Evolutionary conservation across 1,139 yeast genomes (phyloP).

Genomic region (Hansenula lynferdii): DNA sequence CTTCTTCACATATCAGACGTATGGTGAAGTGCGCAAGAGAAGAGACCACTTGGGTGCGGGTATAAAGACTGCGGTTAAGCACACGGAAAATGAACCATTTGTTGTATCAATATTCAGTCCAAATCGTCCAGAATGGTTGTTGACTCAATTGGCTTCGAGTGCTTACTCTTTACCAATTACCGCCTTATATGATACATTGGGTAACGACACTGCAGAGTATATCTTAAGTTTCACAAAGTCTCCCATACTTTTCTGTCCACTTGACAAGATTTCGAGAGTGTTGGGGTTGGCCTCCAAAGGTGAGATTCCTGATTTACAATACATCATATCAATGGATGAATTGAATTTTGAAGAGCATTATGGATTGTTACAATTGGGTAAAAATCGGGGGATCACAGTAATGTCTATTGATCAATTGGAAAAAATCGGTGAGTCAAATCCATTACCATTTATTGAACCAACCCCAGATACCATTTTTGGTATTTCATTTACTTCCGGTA

Average conservation of each 20-base stretch:
- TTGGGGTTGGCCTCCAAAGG: background rate
- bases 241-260: slow-evolving; percentile 47
- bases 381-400: slow-evolving; percentile 29
- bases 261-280: slow-evolving; percentile 21
- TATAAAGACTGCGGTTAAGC: slow-evolving; percentile 32
- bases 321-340: slow-evolving; percentile 49
- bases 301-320: slow-evolving; percentile 29
- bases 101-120: slow-evolving; percentile 52
- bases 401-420: slow-evolving; percentile 49
- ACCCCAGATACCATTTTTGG: slow-evolving; percentile 51
- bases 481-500: slow-evolving; percentile 74
- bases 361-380: slow-evolving; percentile 26
- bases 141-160: slow-evolving; percentile 56
- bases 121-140: slow-evolving; percentile 55
- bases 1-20: slow-evolving; percentile 45
- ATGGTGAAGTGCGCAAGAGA: slow-evolving; percentile 35
- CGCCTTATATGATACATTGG: slow-evolving; percentile 63
- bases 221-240: slow-evolving; percentile 52
- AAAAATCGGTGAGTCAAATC: slow-evolving; percentile 46
- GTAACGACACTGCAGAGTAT: slow-evolving; percentile 53
- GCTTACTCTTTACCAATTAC: slow-evolving; percentile 48
- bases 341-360: slow-evolving; percentile 32
- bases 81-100: slow-evolving; percentile 35
- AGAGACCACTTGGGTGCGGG: slow-evolving; percentile 61
- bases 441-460: slow-evolving; percentile 45